phyloP scores from a whole-genome alignment of 73 alveolate species.

The Blepharisma japonicum region DNA sequence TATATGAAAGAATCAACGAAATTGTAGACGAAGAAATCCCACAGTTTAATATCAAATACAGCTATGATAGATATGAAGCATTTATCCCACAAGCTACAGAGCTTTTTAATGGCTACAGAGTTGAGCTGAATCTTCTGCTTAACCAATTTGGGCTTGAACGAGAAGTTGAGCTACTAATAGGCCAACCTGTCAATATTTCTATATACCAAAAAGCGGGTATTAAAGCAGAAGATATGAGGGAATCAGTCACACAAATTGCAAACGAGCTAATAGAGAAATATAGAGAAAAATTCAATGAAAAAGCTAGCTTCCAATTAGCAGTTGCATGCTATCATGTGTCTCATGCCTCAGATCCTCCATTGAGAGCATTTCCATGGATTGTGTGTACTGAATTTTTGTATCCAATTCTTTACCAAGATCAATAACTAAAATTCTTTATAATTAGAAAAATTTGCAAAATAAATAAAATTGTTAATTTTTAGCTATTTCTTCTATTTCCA shows the following conservation, averaged over 20 bases:
- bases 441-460: too few species aligned
- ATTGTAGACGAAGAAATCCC: too few species aligned
- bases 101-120: background rate
- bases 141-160: background rate
- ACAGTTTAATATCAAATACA: too few species aligned
- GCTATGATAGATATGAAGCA: background rate
- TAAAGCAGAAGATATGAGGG: background rate
- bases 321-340: slow-evolving; percentile 1
- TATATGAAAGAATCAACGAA: background rate
- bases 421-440: too few species aligned
- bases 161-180: background rate
- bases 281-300: background rate
- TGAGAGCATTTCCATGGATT: slow-evolving; percentile 4
- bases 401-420: too few species aligned
- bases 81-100: background rate
- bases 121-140: background rate
- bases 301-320: background rate
- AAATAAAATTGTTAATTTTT: too few species aligned
- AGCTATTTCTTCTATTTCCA: too few species aligned
- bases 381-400: background rate
- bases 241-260: background rate
- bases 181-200: background rate
- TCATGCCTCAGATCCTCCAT: background rate
- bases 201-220: background rate
- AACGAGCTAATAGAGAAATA: background rate